phyloP scores from a whole-genome alignment of 106 monocot genomes.

The Dioscorea alata region DNA sequence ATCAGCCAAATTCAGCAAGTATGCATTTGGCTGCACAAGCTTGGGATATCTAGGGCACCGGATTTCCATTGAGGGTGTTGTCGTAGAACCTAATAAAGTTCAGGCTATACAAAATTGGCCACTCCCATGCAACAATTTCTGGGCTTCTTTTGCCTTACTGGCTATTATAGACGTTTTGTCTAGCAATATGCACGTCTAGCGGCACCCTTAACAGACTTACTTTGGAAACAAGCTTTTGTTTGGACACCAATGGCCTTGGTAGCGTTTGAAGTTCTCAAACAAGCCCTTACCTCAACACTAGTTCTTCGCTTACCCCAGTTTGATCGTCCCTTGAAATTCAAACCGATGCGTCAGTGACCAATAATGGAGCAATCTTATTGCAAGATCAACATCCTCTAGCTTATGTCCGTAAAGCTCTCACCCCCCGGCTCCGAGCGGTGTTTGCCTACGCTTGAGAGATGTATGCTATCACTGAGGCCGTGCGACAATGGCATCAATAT shows the following conservation, averaged over 20 bases:
- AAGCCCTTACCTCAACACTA: background rate
- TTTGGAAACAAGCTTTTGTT: background rate
- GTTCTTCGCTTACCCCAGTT: background rate
- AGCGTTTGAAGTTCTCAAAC: background rate
- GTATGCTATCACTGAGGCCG: background rate
- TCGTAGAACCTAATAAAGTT: background rate
- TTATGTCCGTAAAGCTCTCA: background rate
- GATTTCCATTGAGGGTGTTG: background rate
- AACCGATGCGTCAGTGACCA: background rate
- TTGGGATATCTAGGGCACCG: background rate
- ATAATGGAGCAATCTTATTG: background rate
- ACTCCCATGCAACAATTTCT: background rate
- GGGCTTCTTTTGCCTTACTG: background rate
- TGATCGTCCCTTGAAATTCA: background rate
- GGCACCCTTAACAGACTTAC: background rate
- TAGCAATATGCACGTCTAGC: background rate
- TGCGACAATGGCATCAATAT: background rate
- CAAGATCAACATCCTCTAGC: background rate
- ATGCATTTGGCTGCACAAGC: background rate
- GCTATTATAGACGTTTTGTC: background rate
- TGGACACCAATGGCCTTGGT: background rate
- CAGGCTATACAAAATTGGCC: background rate
- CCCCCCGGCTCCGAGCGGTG: background rate
- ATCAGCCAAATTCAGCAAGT: background rate
- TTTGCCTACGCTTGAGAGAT: background rate